Base-by-base conservation (phyloP, 169 alveolate genomes). In the Eimeria maxima region DNA sequence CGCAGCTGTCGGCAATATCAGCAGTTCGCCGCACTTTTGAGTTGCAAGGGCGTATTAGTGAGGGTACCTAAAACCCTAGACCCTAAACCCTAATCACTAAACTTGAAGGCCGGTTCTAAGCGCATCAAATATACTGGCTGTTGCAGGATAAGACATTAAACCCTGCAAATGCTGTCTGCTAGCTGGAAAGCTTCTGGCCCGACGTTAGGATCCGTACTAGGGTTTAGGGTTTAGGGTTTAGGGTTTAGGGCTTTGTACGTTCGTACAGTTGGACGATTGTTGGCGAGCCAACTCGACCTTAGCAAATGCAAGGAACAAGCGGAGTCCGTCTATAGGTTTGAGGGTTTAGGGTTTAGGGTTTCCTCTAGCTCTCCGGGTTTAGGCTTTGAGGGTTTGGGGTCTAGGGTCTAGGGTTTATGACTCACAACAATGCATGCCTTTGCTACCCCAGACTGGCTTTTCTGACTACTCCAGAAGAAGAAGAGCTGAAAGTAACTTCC, bases 381-480 rank as follows among this genome's bases (percentile, higher is more conserved):
- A 14, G 60, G 60, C 10, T 11, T 11, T 33, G 6, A 73, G 50
- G 84, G 55, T 73, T 73, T 33, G 38, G 84, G 84, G 83, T 71
- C 38, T 71, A 71, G 83, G 57, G 89, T 45, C 4, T 44, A 45
- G 67, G 89, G 60, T 45, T 78, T 78, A 78, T 20, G 67, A 50
- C 29, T 38, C 44, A 13, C 3, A 22, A 0, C n/a, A n/a, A 44
- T 4, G 45, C 45, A 20, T 47, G 65, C 63, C 47, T 0, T 20
- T n/a, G 20, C 69, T 65, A n/a, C 13, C 44, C 20, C 45, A 44
- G 65, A 44, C 89, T 78, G 89, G n/a, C 20, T 24, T 45, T 44
- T 27, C 42, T 45, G 4, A 20, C 89, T n/a, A 24, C 89, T 7
- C 27, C 89, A 78, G 89, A 78, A 78, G 69, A 76, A 76, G 87